Percentiles rank a stretch among this genome's conserved stretches.
These are phyloP conservation scores for Xerocomellus dryophilus DNA, from an alignment of 768 basidiomycete species.

Conservation along the genomic window DNA sequence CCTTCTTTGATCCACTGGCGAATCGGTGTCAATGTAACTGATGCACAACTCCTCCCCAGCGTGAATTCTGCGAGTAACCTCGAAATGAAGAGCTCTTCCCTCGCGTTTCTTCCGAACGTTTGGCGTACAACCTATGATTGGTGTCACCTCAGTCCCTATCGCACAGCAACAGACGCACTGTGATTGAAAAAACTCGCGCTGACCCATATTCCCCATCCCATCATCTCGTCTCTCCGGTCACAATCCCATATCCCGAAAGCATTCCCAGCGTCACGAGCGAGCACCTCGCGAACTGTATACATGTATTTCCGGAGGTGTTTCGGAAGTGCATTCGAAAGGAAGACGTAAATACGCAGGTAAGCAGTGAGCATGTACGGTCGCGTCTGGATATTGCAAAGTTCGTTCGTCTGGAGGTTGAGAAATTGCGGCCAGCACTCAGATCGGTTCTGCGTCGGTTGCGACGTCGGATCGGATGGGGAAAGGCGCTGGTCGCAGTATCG, in stretches of 20 bases:
- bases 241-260: constrained; percentile 69
- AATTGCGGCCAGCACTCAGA: constrained; percentile 44
- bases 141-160: background rate
- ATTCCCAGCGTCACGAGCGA: constrained; percentile 62
- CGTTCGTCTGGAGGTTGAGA: constrained; percentile 57
- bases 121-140: constrained; percentile 46
- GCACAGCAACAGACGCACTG: constrained; percentile 35
- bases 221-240: constrained; percentile 49
- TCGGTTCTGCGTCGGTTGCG: background rate
- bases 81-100: constrained; percentile 47
- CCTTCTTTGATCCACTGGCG: constrained; percentile 35
- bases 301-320: constrained; percentile 34
- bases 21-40: constrained; percentile 45
- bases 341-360: constrained; percentile 53
- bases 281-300: constrained; percentile 48
- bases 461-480: constrained; percentile 9
- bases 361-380: constrained; percentile 52
- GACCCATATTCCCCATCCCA: constrained; percentile 63
- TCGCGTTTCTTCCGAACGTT: constrained; percentile 47
- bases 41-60: constrained; percentile 58
- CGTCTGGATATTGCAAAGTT: constrained; percentile 43
- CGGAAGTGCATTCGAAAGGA: constrained; percentile 41
- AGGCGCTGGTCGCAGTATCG: constrained; percentile 32
- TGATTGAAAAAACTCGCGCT: constrained; percentile 70
- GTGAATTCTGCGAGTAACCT: constrained; percentile 40